These are phyloP conservation scores for Chalciporus piperatus DNA, from an alignment of 768 basidiomycete genomes.

Conservation along the genomic window DNA sequence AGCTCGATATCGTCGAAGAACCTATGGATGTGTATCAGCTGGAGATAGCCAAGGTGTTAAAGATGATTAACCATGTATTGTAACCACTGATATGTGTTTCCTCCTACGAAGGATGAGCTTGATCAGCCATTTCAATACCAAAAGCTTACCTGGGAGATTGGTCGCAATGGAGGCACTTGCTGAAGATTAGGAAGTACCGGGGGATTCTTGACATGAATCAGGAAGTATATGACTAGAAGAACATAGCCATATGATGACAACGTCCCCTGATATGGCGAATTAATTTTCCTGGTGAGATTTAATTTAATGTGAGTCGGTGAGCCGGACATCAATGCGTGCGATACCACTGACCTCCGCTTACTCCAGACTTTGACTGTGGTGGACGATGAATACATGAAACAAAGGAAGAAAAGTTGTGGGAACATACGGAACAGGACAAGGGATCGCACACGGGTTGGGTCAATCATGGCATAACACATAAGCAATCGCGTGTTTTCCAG, in stretches of 20 bases:
- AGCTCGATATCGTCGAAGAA: constrained; percentile 98
- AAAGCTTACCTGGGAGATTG: constrained; percentile 68
- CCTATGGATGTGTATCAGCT: constrained; percentile 37
- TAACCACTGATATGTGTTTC: constrained; percentile 77
- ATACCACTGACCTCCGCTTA: constrained; percentile 68
- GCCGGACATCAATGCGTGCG: neutral
- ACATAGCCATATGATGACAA: constrained; percentile 97
- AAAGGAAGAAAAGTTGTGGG: constrained; percentile 12
- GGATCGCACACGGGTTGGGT: constrained; percentile 89
- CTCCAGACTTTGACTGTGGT: constrained; percentile 95
- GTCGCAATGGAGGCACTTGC: constrained; percentile 87
- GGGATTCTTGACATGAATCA: constrained; percentile 96
- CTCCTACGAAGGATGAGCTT: constrained; percentile 45
- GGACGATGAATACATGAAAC: constrained; percentile 10
- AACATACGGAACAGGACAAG: constrained; percentile 94
- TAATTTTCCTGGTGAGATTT: constrained; percentile 73
- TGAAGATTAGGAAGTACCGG: constrained; percentile 95
- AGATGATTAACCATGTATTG: constrained; percentile 64
- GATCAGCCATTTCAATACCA: constrained; percentile 6
- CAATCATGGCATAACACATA: constrained; percentile 96
- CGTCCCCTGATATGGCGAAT: constrained; percentile 96
- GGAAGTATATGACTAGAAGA: constrained; percentile 95
- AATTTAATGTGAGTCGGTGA: neutral
- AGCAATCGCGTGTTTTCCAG: constrained; percentile 95
- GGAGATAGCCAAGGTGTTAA: constrained; percentile 10